These are phyloP conservation scores for Blastobotrys capitulatus DNA, from an alignment of 1,139 yeast genomes.

Conservation along the genomic window DNA sequence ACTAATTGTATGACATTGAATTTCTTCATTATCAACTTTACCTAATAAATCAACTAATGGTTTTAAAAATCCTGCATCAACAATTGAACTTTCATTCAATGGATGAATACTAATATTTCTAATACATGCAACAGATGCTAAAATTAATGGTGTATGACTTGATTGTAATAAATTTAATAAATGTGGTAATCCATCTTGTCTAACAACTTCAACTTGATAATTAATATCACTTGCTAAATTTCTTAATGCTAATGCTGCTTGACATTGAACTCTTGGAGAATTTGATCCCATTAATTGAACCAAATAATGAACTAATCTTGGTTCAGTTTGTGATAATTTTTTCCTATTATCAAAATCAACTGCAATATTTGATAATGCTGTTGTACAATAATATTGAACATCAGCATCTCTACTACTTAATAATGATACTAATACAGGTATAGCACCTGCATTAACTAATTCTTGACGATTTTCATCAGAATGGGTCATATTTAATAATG, in stretches of 20 bases:
- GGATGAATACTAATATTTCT: constrained; percentile 97
- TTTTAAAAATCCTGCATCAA: constrained; percentile 90
- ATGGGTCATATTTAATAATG: constrained; percentile 95
- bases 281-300: constrained; percentile 91
- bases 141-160: constrained; percentile 82
- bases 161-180: constrained; percentile 82
- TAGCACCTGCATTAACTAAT: constrained; percentile 95
- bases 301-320: constrained; percentile 82
- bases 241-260: constrained; percentile 92
- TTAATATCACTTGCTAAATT: constrained; percentile 89
- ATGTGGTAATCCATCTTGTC: constrained; percentile 93
- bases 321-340: constrained; percentile 85
- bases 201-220: constrained; percentile 91
- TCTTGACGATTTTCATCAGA: constrained; percentile 96
- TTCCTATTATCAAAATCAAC: constrained; percentile 90
- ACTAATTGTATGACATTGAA: constrained; percentile 96
- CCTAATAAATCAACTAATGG: constrained; percentile 85
- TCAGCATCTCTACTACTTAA: constrained; percentile 87
- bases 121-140: constrained; percentile 97
- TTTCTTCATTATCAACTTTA: constrained; percentile 85
- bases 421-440: constrained; percentile 89
- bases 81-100: constrained; percentile 86
- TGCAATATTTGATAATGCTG: constrained; percentile 94
- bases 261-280: constrained; percentile 91
- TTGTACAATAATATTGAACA: constrained; percentile 96